Base-by-base conservation (phyloP, 2,329 filamentous ascomycete species). In the Alternaria burnsii region DNA sequence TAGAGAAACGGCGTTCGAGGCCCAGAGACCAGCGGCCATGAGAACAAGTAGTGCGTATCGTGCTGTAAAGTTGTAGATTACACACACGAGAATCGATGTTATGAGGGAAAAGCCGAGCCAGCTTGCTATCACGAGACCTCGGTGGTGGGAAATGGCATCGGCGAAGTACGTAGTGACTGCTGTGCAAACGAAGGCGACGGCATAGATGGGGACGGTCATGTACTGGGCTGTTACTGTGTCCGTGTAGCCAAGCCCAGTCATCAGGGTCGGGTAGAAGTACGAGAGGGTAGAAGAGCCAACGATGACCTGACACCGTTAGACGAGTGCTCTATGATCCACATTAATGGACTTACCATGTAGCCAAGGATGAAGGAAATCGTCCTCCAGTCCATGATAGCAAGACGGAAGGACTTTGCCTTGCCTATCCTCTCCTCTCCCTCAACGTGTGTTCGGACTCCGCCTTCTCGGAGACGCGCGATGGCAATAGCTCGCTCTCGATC, bases 1-100 rank as follows among this genome's bases (percentile, higher is more conserved):
- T 18, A 88, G 76, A 0, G 82, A 78, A 3, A 84, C 78, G 1
- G 81, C 84, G 66, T 87, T 87, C 1, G 82, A 81, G 0, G 82
- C 77, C 85, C 84, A 87, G 0, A 87, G 76, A 0, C 84, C 85
- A 1, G 83, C 81, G 0, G 84, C 84, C 83, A 87, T 85, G 56
- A 87, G 76, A 2, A 87, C 83, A 0, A 88, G 79, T 1, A 87
- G 76, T 0, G 79, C 83, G 63, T 88, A 88, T 5, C 85, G 79
- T 1, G 83, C 85, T 1, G 77, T 83, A 71, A 82, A 84, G 69
- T 84, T 74, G 71, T 85, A 85, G 3, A 86, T 72, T 7, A 67
- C 66, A 61, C 79, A 80, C 12, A 81, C 76, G 53, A 76, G 65
- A 60, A 82, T 76, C 4, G 76, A 75, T 16, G 78, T 79, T 50